Evolutionary conservation across 345 rosid genomes (phyloP), one percentile per base, ranked within the genome.

Genomic region (Combretum micranthum): DNA sequence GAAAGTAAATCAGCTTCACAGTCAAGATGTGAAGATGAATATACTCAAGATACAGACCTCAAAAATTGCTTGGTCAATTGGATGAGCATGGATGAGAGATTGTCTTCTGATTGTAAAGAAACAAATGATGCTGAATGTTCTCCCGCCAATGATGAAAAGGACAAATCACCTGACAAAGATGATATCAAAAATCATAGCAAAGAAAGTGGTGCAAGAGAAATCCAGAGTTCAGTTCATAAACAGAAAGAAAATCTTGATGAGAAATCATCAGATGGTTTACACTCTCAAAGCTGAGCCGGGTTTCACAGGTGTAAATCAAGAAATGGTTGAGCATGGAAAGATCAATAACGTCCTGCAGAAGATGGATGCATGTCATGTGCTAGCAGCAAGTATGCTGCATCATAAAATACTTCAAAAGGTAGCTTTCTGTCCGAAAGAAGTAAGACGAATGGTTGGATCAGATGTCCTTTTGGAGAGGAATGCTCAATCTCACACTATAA

Each of bases 351-450:
- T 32, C 9, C 39, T 10, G 9, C 39, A 32, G 4, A 10, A 32
- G 39, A 32, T 32, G 39, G 39, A 54, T 37, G 57, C 57, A n/a
- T 12, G 57, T 39, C 45, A 12, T 18, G 16, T 44, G 23, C 23
- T 26, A 20, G 18, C 47, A 0, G 66, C 56, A 44, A 66, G 63
- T 42, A 43, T 23, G 42, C 42, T 53, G 4, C 42, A 13, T 18
- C 26, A 55, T 16, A 72, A 57, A 56, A 73, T 65, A 23, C 74
- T 74, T 2, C 61, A 57, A 7, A 79, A 82, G 64, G 53, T 76
- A 20, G 82, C 87, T 52, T 78, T 82, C 60, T 82, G 87, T 68
- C 83, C 87, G 0, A 79, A 65, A 60, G 87, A 82, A 76, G 72
- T 72, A 13, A 71, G 62, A 69, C 67, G 61, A 56, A 74, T 82